Evolutionary conservation across 192 early-diverging fungal species (phyloP), one percentile per base, ranked within the genome.

Genomic region (Dissophora globulifera): DNA sequence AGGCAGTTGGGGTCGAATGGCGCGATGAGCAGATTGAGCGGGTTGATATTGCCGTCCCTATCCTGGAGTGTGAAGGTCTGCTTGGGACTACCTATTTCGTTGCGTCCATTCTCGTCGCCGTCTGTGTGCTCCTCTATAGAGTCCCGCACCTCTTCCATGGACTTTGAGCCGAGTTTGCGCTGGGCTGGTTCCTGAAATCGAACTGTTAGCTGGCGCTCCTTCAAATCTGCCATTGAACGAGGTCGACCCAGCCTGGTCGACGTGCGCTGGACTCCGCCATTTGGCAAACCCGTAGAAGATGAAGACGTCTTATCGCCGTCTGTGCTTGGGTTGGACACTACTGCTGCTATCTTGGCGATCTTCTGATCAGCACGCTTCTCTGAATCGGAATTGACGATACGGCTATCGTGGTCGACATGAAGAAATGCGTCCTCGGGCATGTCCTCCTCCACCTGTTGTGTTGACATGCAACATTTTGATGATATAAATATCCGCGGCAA

Each of bases 1-100:
- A 76, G 62, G 63, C 63, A 76, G 22, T 45, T 67, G 2, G 72
- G 72, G 55, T 76, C 62, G 15, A 76, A 76, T 0, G 72, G 72
- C 6, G 72, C 72, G n/a, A 57, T 62, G 7, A 76, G 40, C 11
- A 61, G 13, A 22, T 67, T 66, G 27, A 76, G 58, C 4, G 40
- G 62, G 31, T 76, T 76, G 38, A 76, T 67, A 29, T 62, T 76
- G 20, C 72, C 72, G 0, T 76, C 29, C 33, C 64, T 62, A 32
- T 76, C 72, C 47, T 76, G 72, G 15, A 56, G 31, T 16, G 63
- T 76, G 23, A 76, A 76, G 0, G 63, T 76, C n/a, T 46, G 63
- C 33, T 53, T 66, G 2, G 72, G 72, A 15, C 72, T 76, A 25
- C 72, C 45, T 27, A 67, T 22, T n/a, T n/a, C n/a, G 23, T 40